phyloP scores from a whole-genome alignment of 805 yeast genomes.

The Saccharomycopsis sp. region DNA sequence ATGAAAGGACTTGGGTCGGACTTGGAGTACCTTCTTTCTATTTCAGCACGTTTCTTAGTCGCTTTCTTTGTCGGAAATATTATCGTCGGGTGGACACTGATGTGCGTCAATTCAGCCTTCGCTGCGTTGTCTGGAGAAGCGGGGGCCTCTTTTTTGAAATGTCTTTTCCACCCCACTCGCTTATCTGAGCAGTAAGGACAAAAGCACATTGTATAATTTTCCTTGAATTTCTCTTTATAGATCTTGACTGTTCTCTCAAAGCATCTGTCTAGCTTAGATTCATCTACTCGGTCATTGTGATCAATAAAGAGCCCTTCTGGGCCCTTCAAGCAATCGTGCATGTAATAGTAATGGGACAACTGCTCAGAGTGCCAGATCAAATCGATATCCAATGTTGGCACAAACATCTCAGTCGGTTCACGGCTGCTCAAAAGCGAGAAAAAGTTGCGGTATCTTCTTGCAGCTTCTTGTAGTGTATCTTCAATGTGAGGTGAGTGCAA shows the following conservation, averaged over 20 bases:
- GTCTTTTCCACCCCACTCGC: background rate
- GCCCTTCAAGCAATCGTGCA: slow-evolving; percentile 1
- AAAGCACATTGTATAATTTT: background rate
- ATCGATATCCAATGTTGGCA: background rate
- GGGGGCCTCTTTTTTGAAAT: background rate
- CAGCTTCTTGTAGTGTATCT: background rate
- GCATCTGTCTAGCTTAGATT: background rate
- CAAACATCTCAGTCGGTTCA: background rate
- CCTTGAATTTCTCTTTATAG: background rate
- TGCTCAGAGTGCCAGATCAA: background rate
- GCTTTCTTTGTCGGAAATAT: background rate
- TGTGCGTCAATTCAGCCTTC: background rate
- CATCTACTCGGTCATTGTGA: background rate
- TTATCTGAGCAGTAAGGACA: background rate
- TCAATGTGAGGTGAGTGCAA: background rate
- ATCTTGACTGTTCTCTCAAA: background rate
- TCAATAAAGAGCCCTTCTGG: background rate
- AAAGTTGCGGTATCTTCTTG: background rate
- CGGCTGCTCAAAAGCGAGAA: background rate
- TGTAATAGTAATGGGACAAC: background rate
- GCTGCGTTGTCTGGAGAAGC: background rate
- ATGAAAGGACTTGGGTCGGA: background rate
- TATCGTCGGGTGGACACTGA: background rate
- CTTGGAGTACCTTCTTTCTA: background rate
- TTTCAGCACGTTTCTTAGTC: background rate